phyloP scores from a whole-genome alignment of 768 basidiomycete species.

The Agaricus subrufescens region DNA sequence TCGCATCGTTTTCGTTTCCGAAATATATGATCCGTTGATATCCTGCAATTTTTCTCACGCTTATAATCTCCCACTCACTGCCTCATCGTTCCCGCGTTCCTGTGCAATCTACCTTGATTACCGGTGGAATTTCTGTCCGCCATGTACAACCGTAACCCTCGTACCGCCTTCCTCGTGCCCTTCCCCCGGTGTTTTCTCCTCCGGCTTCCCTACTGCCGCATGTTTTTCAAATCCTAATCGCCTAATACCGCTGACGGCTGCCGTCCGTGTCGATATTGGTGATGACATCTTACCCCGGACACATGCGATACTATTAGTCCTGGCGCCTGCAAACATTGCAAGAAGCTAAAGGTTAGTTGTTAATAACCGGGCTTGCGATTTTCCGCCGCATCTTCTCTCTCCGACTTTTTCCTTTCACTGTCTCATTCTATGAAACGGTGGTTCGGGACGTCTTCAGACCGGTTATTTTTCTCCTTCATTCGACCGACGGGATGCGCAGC shows the following conservation, averaged over 20 bases:
- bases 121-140: neutral
- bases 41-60: no score
- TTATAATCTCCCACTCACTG: no score
- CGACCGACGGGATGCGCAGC: no score
- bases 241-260: no score
- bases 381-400: neutral
- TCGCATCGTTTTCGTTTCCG: neutral
- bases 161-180: conserved; percentile 9
- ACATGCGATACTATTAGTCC: conserved; percentile 38
- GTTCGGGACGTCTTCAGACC: neutral
- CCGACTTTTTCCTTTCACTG: neutral
- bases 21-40: no score
- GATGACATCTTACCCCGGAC: neutral
- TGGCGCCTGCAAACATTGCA: conserved; percentile 84
- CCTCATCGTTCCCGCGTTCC: no score
- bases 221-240: neutral
- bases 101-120: no score
- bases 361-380: neutral
- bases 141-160: neutral
- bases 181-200: conserved; percentile 10
- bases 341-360: conserved; percentile 73
- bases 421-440: neutral
- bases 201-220: conserved; percentile 9
- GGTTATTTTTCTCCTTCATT: neutral
- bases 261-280: neutral